phyloP scores from a whole-genome alignment of 192 early-diverging fungal genomes.

The Phycomyces blakesleeanus region DNA sequence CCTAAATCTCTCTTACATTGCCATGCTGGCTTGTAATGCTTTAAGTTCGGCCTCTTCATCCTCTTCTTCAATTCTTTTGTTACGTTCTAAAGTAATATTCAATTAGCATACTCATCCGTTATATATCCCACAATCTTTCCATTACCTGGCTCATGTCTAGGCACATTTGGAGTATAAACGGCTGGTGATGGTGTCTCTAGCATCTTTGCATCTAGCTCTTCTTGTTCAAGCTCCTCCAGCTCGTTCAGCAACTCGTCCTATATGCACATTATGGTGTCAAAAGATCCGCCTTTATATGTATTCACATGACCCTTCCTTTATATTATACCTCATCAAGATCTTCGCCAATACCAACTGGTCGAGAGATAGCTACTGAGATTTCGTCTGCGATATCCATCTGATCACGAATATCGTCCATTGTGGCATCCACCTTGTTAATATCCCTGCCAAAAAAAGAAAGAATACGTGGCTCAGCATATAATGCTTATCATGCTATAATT shows the following conservation, averaged over 20 bases:
- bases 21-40: conserved; percentile 74
- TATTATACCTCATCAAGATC: conserved; percentile 78
- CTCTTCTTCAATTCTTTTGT: conserved; percentile 40
- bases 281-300: background rate
- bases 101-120: background rate
- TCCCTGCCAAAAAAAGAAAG: conserved; percentile 45
- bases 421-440: conserved; percentile 92
- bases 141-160: conserved; percentile 62
- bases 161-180: conserved; percentile 60
- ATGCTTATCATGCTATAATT: background rate
- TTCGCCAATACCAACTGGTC: conserved; percentile 81
- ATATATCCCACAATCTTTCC: background rate
- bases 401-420: conserved; percentile 96
- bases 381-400: conserved; percentile 97
- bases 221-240: conserved; percentile 91
- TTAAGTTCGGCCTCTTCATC: conserved; percentile 85
- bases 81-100: conserved; percentile 33
- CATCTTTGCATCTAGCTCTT: conserved; percentile 83
- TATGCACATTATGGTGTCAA: background rate
- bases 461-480: background rate
- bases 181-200: conserved; percentile 66
- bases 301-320: background rate
- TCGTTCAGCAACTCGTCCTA: conserved; percentile 80
- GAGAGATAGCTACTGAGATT: conserved; percentile 88
- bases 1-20: conserved; percentile 43